Evolutionary conservation across 108 stramenopile genomes (phyloP), one percentile per base, ranked within the genome.

Genomic region (Cyclotella choctawhatcheeana): DNA sequence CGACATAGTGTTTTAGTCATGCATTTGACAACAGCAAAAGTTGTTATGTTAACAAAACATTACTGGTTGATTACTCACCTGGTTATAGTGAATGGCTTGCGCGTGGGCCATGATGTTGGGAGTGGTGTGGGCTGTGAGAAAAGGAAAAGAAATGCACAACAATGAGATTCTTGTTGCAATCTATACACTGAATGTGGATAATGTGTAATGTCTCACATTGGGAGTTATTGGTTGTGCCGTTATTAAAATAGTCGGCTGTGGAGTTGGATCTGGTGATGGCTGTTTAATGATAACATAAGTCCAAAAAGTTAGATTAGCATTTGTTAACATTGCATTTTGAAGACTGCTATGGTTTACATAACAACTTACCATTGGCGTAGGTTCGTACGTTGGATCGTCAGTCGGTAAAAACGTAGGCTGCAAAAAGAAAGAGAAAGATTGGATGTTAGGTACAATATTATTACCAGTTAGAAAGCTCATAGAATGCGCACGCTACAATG

Each of bases 391-490:
- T 51, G 50, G 50, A 16, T n/a, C 21, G n/a, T 47, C 67, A 18
- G 34, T 0, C 10, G 22, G 14, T 30, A 26, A 26, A 32, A 45
- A 44, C 27, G 53, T 56, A 40, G 68, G 55, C 56, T 44, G 43
- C 21, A 16, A 50, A 18, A 12, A 43, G 45, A 14, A 5, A 45
- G 1, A 35, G 12, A 34, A 8, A 40, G 25, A 22, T 44, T 32
- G 69, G 33, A 14, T 58, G 53, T 29, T 53, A 30, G 29, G 2
- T 52, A 10, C 4, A 50, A 50, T 50, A n/a, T n/a, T n/a, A n/a
- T n/a, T n/a, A n/a, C n/a, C n/a, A n/a, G n/a, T n/a, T n/a, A n/a
- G n/a, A n/a, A n/a, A n/a, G n/a, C n/a, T n/a, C n/a, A n/a, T n/a
- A n/a, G n/a, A n/a, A n/a, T n/a, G n/a, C n/a, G n/a, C n/a, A n/a